Percentiles rank a stretch among this genome's conserved stretches.
phyloP scores from a whole-genome alignment of 148 eudicot genomes.

The Chenopodium formosanum region DNA sequence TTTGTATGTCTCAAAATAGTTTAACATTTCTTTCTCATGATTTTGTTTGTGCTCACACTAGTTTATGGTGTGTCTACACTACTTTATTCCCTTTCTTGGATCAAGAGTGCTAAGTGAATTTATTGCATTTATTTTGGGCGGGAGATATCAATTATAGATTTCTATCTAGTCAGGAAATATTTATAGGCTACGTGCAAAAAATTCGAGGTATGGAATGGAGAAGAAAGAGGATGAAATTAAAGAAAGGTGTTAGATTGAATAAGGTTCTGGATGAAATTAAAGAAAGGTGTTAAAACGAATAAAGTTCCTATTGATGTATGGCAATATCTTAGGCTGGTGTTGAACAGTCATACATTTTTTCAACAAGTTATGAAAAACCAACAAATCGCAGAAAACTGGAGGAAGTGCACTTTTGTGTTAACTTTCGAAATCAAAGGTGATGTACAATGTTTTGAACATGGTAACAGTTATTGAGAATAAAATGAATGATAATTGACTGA shows the following conservation, averaged over 20 bases:
- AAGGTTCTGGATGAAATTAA: too few relatives aligned
- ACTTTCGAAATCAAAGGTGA: background rate
- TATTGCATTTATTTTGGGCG: too few relatives aligned
- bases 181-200: background rate
- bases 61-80: too few relatives aligned
- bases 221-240: background rate
- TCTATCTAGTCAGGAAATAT: background rate
- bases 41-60: background rate
- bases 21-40: background rate
- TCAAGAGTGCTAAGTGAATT: too few relatives aligned
- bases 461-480: too few relatives aligned
- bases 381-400: background rate
- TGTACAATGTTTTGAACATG: background rate
- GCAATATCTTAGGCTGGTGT: background rate
- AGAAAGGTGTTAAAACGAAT: too few relatives aligned
- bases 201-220: background rate
- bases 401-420: background rate
- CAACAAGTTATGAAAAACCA: background rate
- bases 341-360: too few relatives aligned
- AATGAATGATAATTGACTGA: too few relatives aligned
- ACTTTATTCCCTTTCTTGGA: too few relatives aligned
- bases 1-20: background rate
- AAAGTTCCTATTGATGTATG: too few relatives aligned
- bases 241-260: too few relatives aligned
- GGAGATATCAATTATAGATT: too few relatives aligned